Evolutionary conservation across 2,329 filamentous ascomycete species (phyloP).

Genomic region (Mariannaea sp.): DNA sequence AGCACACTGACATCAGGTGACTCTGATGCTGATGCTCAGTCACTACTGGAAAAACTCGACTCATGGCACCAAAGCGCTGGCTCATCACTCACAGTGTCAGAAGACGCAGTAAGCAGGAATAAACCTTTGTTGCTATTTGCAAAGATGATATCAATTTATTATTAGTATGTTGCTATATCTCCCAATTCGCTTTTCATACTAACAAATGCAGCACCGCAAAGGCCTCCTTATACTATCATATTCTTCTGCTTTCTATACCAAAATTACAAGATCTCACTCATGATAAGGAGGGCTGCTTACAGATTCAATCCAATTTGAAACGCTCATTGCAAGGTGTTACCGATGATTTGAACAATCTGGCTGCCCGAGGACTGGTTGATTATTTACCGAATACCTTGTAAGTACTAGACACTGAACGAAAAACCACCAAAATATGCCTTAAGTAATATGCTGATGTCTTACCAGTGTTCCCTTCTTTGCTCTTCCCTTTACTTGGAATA

Average conservation of each 20-base stretch:
- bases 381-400: constrained; percentile 19
- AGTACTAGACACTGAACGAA: not conserved
- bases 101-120: constrained; percentile 2
- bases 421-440: not conserved
- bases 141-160: constrained; percentile 11
- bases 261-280: not conserved
- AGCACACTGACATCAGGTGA: not conserved
- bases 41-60: not conserved
- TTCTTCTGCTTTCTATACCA: not conserved
- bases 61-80: too few species aligned
- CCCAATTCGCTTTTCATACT: not conserved
- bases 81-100: too few species aligned
- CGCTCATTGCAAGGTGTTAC: constrained; percentile 5
- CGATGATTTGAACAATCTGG: not conserved
- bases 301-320: not conserved
- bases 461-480: not conserved
- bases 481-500: constrained; percentile 9
- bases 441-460: not conserved
- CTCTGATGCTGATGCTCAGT: not conserved
- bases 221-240: constrained; percentile 5
- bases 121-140: constrained; percentile 9
- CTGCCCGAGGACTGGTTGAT: not conserved
- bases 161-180: constrained; percentile 2
- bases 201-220: constrained; percentile 2
- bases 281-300: not conserved